Evolutionary conservation across 2,329 filamentous ascomycete species (phyloP), one percentile per base, ranked within the genome.

Genomic region (Fusarium austroafricanum): DNA sequence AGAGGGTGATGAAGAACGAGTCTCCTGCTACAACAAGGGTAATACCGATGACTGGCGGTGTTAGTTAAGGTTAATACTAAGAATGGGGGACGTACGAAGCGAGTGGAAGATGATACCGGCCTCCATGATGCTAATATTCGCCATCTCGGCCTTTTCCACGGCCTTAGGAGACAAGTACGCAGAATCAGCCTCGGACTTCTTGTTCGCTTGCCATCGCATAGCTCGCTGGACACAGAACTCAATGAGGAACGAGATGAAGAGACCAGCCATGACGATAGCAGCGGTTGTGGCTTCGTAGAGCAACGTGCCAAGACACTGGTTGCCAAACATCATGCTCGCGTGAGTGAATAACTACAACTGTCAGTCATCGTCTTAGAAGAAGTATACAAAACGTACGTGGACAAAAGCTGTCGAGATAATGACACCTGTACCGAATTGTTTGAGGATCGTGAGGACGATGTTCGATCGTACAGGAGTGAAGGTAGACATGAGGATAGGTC

Each of bases 61-160:
- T 69, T 33, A 77, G 59, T 10, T 21, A 15, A 15, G 12, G 29
- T 12, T 2, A 7, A 5, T 1, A 17, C 3, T 1, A 7, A 15
- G 29, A 11, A 10, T 10, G 28, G 2, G 0, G 1, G 4, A 78
- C 86, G 73, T 82, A 89, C 87, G 78, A 9, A 92, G 80, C 0
- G 89, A 92, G 79, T 93, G 91, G 78, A 94, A 93, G 46, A 93
- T 84, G 58, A 94, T 89, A 10, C 91, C 91, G 0, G 86, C 86
- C 76, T 94, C 91, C 75, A 93, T 87, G 38, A 93, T 87, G 26
- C 86, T 71, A 7, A 92, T 74, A 3, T 73, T 69, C 5, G 73
- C 71, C 54, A 73, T 73, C 26, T 77, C 73, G 15, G 76, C 66
- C 35, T 63, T 61, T 6, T 71, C 55, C 6, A 76, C 60, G 5